Evolutionary conservation across 2,329 filamentous ascomycete species (phyloP), one percentile per base, ranked within the genome.

Genomic region (Penicillium olsonii): DNA sequence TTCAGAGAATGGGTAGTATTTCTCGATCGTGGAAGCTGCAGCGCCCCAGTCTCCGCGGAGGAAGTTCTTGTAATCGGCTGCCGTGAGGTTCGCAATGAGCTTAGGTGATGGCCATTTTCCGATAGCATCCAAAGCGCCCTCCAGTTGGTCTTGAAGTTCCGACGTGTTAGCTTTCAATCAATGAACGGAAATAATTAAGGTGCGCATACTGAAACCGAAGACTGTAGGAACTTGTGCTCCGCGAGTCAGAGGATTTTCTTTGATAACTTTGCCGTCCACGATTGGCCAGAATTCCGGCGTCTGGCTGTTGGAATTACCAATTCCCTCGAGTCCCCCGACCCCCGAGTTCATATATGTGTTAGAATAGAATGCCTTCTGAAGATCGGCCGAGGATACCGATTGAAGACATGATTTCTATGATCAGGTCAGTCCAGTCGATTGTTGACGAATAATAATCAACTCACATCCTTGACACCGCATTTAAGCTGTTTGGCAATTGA

Each of bases 151-250:
- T 31, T 31, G 29, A n/a, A 31, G n/a, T 11, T 31, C n/a, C 7
- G 12, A 31, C 3, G 4, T n/a, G 29, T 31, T n/a, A 31, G 29
- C 12, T 4, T 31, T n/a, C 12, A n/a, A 5, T 31, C 5, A 6
- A 40, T 35, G 9, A 10, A 5, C 7, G 22, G 29, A 19, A 8
- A 8, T 5, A 4, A 24, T 37, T n/a, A 7, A n/a, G n/a, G 12
- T 15, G 17, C 18, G 45, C 58, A 37, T 57, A 61, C 60, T 62
- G 12, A 9, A 59, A 45, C 60, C 58, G 47, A 60, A 57, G 37
- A 61, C 37, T 11, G 50, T 26, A 11, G 60, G 60, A 24, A 61
- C 58, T 38, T 54, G 46, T 11, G 51, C 40, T 14, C 59, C 59
- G 6, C 43, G 42, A n/a, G 10, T 38, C 15, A 37, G 29, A 3